A percentile compares a stretch with the other conserved stretches of the same genome.
Conservation (phyloP, 352 stramenopile genomes). For the Pythium biforme region DNA sequence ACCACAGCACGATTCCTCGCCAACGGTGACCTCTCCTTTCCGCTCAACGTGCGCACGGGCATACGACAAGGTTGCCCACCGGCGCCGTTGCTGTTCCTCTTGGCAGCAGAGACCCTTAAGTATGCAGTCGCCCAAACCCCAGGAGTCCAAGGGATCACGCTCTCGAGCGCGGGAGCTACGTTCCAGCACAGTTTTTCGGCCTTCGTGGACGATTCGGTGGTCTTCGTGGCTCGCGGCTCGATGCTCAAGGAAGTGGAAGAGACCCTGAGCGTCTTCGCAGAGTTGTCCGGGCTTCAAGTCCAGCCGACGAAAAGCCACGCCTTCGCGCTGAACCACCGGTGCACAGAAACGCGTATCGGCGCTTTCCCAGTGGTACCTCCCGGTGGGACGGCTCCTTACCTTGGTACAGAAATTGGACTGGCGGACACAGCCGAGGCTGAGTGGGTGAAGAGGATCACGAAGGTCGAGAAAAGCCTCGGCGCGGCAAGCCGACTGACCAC, state of each 20-base stretch:
- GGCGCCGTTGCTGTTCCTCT: conserved; percentile 29
- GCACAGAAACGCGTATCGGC: not conserved
- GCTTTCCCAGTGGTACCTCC: conserved; percentile 6
- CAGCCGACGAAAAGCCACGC: conserved; percentile 23
- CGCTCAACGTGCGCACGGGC: conserved; percentile 1
- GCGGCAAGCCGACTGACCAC: not conserved
- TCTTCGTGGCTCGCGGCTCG: conserved; percentile 1
- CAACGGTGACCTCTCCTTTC: conserved; percentile 13
- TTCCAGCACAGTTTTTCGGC: conserved; percentile 9
- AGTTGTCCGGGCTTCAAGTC: conserved; percentile 15
- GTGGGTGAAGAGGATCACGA: not conserved
- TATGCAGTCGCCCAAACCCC: conserved; percentile 8
- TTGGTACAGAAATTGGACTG: conserved; percentile 19
- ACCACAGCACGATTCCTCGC: conserved; percentile 13
- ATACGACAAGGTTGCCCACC: conserved; percentile 32
- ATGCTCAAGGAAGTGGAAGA: not conserved
- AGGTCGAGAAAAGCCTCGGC: not conserved
- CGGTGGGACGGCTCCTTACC: conserved; percentile 1
- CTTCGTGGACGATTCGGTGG: conserved; percentile 30
- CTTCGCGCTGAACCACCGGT: not conserved
- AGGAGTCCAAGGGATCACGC: not conserved
- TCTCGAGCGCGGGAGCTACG: not conserved
- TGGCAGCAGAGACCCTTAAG: conserved; percentile 23
- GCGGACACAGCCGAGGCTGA: not conserved
- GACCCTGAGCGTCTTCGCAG: conserved; percentile 6